Conservation (phyloP, 2,329 filamentous ascomycete genomes). For the Fusarium devonianum region DNA sequence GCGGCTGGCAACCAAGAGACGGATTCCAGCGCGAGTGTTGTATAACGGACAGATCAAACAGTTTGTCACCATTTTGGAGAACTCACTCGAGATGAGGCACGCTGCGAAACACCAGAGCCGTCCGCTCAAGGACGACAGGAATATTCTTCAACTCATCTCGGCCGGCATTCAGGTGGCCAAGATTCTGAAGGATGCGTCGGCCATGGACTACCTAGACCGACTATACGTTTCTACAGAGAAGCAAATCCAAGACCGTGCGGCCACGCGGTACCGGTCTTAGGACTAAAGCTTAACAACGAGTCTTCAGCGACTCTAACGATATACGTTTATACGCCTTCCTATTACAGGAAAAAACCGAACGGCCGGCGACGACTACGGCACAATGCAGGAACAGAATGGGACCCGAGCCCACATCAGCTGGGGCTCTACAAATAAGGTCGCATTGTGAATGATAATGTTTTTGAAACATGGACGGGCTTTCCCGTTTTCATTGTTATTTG, state of each 20-base stretch:
- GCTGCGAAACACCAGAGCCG: conserved; percentile 83
- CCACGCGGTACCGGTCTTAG: conserved; percentile 45
- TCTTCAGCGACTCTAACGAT: conserved; percentile 40
- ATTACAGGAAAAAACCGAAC: conserved; percentile 33
- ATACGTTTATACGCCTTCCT: conserved; percentile 40
- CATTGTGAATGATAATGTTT: conserved; percentile 45
- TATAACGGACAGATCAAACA: conserved; percentile 94
- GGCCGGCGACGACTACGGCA: conserved; percentile 41
- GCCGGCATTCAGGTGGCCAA: conserved; percentile 88
- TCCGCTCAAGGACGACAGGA: conserved; percentile 86
- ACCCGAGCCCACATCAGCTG: conserved; percentile 18
- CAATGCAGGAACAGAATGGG: conserved; percentile 40
- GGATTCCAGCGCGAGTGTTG: conserved; percentile 82
- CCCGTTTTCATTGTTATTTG: conserved; percentile 13
- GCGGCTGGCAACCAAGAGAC: conserved; percentile 82
- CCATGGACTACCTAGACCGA: conserved; percentile 82
- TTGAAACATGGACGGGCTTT: conserved; percentile 35
- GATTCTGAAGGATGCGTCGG: conserved; percentile 82
- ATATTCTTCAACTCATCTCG: conserved; percentile 86
- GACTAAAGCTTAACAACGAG: conserved; percentile 33
- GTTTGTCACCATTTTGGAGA: conserved; percentile 86
- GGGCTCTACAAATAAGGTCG: conserved; percentile 31
- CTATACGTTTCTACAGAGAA: conserved; percentile 84
- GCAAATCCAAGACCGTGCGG: conserved; percentile 73
- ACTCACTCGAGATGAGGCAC: conserved; percentile 87